phyloP scores from a whole-genome alignment of 768 basidiomycete genomes.

The Kwoniella sp. region DNA sequence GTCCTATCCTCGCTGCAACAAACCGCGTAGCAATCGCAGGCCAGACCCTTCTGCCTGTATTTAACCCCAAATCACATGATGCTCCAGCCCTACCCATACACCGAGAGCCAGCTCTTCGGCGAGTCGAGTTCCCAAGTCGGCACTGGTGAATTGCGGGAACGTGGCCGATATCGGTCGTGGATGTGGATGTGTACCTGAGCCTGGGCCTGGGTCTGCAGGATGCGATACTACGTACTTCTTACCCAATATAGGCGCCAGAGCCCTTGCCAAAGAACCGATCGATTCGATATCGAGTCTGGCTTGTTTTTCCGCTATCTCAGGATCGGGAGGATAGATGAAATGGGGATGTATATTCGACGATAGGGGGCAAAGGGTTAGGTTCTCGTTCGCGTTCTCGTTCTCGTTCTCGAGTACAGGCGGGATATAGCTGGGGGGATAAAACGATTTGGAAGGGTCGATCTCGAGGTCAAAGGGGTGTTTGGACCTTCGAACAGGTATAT shows the following conservation, averaged over 20 bases:
- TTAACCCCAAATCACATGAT: no score
- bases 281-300: not conserved
- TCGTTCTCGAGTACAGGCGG: not conserved
- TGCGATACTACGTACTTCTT: no score
- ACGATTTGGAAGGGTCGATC: not conserved
- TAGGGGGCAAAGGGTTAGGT: not conserved
- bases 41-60: no score
- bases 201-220: no score
- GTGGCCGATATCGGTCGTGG: not conserved
- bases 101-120: not conserved
- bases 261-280: not conserved
- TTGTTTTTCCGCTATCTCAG: not conserved
- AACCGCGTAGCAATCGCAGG: no score
- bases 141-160: not conserved
- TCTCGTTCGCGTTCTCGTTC: no score
- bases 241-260: not conserved
- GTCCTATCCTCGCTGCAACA: no score
- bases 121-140: not conserved
- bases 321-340: not conserved
- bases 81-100: not conserved
- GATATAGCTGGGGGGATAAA: not conserved
- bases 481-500: not conserved
- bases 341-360: not conserved
- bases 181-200: no score
- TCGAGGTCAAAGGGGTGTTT: not conserved